These are phyloP conservation scores for Mycena vulgaris DNA, from an alignment of 768 basidiomycete species.

Conservation along the genomic window DNA sequence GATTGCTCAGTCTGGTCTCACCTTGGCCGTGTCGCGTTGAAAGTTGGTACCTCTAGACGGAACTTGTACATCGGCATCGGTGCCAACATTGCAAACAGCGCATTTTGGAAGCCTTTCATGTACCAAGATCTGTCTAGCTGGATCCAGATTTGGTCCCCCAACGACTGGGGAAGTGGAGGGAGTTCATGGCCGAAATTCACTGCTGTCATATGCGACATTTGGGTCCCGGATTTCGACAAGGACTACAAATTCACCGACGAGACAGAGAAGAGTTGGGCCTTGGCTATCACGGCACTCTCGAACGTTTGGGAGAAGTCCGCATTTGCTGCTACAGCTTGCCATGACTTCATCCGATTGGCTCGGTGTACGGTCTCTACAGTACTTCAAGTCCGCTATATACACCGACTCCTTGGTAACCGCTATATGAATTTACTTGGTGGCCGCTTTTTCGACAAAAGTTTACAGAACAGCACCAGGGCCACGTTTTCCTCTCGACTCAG, in stretches of 20 bases:
- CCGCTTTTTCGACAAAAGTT: too few species aligned
- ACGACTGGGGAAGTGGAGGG: background rate
- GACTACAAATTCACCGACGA: background rate
- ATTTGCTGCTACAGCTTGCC: too few species aligned
- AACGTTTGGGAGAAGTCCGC: background rate
- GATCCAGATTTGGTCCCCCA: background rate
- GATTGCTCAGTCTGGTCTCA: background rate
- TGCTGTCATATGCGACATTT: background rate
- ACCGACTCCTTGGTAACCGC: background rate
- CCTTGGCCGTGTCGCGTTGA: too few species aligned
- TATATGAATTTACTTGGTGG: background rate
- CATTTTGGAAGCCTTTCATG: background rate
- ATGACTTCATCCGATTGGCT: background rate
- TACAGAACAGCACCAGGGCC: background rate
- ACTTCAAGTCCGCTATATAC: background rate
- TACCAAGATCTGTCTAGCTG: background rate
- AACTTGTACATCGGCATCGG: background rate
- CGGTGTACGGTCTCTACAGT: background rate
- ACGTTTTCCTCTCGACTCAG: background rate
- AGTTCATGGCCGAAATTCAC: background rate
- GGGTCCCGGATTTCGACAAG: background rate
- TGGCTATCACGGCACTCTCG: background rate
- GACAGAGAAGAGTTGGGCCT: background rate
- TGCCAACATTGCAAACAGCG: background rate
- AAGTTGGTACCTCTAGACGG: too few species aligned